These are phyloP conservation scores for Arabidopsis lyrata DNA, from an alignment of 441 rosid genomes.

Conservation along the genomic window DNA sequence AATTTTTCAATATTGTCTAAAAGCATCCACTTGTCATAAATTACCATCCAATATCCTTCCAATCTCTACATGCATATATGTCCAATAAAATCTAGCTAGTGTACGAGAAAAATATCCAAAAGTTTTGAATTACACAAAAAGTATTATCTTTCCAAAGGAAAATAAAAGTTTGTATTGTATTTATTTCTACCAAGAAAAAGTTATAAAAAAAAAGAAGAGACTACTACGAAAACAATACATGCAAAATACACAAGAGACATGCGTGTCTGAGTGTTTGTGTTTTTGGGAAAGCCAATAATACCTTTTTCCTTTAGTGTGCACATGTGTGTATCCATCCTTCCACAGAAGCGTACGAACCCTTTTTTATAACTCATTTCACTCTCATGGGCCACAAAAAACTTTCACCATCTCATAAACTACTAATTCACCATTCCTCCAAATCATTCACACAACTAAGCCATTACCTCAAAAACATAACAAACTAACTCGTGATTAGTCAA, in stretches of 20 bases:
- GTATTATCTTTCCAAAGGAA: slow-evolving; percentile 5
- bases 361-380: slow-evolving; percentile 36
- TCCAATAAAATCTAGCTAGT: slow-evolving; percentile 27
- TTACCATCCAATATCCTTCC: slow-evolving; percentile 8
- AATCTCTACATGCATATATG: slow-evolving; percentile 16
- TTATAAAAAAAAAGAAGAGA: neutral
- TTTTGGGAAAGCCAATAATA: slow-evolving; percentile 41
- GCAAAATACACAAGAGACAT: slow-evolving; percentile 45
- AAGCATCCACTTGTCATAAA: slow-evolving; percentile 6
- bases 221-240: slow-evolving; percentile 32
- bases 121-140: slow-evolving; percentile 28
- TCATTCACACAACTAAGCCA: neutral
- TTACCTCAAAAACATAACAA: neutral
- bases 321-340: slow-evolving; percentile 34
- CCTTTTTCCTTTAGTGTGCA: slow-evolving; percentile 35
- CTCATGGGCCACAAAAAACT: slow-evolving; percentile 30
- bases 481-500: slow-evolving; percentile 17
- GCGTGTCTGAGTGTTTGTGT: slow-evolving; percentile 51
- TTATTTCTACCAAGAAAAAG: neutral
- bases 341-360: slow-evolving; percentile 41
- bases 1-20: neutral
- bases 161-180: slow-evolving; percentile 18
- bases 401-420: neutral
- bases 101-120: slow-evolving; percentile 11
- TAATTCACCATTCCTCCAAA: slow-evolving; percentile 9